Evolutionary conservation across 73 alveolate species (phyloP), one percentile per base, ranked within the genome.

Genomic region (Vitrella brassicaformis): DNA sequence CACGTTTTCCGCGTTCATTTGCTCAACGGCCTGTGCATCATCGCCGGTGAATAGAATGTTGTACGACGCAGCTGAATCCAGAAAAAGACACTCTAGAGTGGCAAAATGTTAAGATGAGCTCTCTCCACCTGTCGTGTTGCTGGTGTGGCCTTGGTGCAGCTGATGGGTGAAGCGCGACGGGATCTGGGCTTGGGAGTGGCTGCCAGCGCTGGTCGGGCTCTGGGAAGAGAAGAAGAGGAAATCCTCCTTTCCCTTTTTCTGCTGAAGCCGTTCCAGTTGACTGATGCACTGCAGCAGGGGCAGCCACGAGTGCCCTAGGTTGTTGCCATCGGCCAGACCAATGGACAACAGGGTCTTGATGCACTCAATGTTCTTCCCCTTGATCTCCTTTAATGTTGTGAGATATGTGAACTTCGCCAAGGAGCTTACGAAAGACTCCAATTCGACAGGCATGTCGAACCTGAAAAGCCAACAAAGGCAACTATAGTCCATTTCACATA

Each of bases 341-440:
- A 86, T 74, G 68, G 70, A 80, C 47, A 86, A 64, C 31, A 86
- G 76, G 10, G 87, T 84, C 47, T 79, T 75, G 67, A 81, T 75
- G 56, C 87, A 81, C 71, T 81, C 83, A 27, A 86, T 71, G 75
- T 86, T 86, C 69, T 81, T 86, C 75, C 75, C 88, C 39, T 75
- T 81, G 30, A 81, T 80, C 47, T 73, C 88, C 45, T 69, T 75
- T 7, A 32, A 0, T 28, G 81, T 85, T 19, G 81, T 69, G 29
- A 86, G 72, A 31, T 76, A 32, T 0, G 93, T 86, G 72, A 86
- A 81, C 30, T 81, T 86, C 25, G 88, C 68, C 46, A 86, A 71
- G 0, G 93, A 72, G 4, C 84, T 64, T 14, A 86, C 93, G 70
- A 86, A 86, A 9, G 93, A 87, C 66, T 81, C 84, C 45, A 89